Percentiles rank a stretch among this genome's conserved stretches.
Evolutionary conservation across 2,329 filamentous ascomycete genomes (phyloP).

Genomic region (Diplodia seriata): DNA sequence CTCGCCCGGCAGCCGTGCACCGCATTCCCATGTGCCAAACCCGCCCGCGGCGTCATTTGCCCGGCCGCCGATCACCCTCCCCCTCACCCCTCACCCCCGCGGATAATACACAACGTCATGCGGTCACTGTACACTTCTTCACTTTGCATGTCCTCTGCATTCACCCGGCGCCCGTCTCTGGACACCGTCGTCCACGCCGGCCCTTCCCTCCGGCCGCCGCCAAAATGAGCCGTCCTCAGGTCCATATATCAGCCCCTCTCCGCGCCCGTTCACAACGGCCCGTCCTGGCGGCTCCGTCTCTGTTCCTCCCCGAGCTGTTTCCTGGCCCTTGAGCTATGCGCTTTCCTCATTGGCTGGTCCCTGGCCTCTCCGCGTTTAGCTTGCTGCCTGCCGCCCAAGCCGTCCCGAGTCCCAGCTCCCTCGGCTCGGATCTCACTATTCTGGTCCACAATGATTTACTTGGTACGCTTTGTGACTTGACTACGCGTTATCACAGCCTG

Average conservation of each 20-base stretch:
- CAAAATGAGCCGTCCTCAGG: no score
- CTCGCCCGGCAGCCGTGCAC: conserved; percentile 9
- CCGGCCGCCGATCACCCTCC: conserved; percentile 1
- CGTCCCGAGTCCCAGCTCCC: conserved; percentile 38
- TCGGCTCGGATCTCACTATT: conserved; percentile 41
- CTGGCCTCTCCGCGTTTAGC: conserved; percentile 19
- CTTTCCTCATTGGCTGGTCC: conserved; percentile 2
- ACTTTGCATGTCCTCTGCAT: neutral
- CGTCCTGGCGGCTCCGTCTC: conserved; percentile 3
- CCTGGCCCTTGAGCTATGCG: conserved; percentile 13
- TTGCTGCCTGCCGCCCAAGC: conserved; percentile 30
- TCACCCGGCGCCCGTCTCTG: neutral
- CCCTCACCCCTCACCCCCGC: conserved; percentile 22
- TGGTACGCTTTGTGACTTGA: conserved; percentile 20
- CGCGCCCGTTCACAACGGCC: conserved; percentile 1
- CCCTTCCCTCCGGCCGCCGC: neutral
- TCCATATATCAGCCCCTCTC: conserved; percentile 4
- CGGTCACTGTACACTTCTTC: conserved; percentile 5
- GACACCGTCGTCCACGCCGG: neutral
- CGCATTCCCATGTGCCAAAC: conserved; percentile 3
- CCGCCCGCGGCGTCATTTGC: neutral
- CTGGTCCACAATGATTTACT: conserved; percentile 37
- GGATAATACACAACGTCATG: conserved; percentile 27
- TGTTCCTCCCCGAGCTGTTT: conserved; percentile 2
- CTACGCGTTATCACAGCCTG: neutral